A percentile compares a stretch with the other conserved stretches of the same genome.
Evolutionary conservation across 768 basidiomycete genomes (phyloP).

Genomic region (Porpolomopsis calyptriformis): DNA sequence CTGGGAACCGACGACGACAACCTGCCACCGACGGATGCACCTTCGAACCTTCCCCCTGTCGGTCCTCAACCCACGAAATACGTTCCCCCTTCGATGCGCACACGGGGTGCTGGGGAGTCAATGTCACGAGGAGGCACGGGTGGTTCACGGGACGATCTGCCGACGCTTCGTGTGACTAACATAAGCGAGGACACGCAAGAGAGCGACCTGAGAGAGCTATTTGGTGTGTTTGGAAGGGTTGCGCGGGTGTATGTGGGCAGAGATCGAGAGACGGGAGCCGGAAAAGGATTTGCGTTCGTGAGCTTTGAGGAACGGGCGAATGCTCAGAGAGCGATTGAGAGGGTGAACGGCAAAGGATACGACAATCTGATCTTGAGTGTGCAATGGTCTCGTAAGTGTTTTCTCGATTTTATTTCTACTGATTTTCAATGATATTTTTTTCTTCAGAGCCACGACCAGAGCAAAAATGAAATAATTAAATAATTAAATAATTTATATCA

Average conservation of each 20-base stretch:
- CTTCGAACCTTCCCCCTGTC: conserved; percentile 25
- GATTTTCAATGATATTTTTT: neutral
- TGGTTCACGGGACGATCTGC: conserved; percentile 75
- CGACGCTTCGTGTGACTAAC: conserved; percentile 94
- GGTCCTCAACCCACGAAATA: conserved; percentile 49
- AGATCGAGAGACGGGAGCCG: conserved; percentile 88
- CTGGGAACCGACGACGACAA: conserved; percentile 32
- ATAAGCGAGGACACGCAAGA: conserved; percentile 94
- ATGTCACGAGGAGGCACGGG: conserved; percentile 49
- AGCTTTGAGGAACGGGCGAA: conserved; percentile 76
- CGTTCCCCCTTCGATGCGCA: conserved; percentile 88
- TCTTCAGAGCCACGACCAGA: conserved; percentile 34
- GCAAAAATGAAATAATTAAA: conserved; percentile 13
- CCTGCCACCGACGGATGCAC: conserved; percentile 14
- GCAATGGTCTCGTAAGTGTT: conserved; percentile 49
- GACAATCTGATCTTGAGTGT: conserved; percentile 77
- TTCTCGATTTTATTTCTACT: conserved; percentile 3
- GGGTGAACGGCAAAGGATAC: conserved; percentile 85
- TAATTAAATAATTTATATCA: neutral
- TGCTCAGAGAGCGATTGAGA: conserved; percentile 85
- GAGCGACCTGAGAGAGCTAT: conserved; percentile 86
- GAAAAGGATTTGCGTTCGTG: conserved; percentile 96
- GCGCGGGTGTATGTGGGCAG: conserved; percentile 88
- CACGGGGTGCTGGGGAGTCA: conserved; percentile 62
- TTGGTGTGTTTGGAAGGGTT: conserved; percentile 75